Conservation (phyloP, 2,329 filamentous ascomycete genomes). For the Sordariomycetes sp. region DNA sequence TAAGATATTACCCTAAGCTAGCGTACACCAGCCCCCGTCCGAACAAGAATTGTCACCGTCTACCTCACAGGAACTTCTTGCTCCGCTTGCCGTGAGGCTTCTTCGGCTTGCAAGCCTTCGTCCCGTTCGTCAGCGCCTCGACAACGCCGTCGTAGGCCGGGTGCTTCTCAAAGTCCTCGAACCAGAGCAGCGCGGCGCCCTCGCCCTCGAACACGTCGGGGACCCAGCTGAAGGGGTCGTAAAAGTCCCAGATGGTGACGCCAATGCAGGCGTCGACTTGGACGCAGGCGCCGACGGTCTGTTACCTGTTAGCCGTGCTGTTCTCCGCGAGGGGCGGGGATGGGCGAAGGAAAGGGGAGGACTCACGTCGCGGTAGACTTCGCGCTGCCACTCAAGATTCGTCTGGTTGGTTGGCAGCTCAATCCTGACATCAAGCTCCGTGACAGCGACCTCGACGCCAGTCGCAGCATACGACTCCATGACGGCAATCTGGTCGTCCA, state of each 20-base stretch:
- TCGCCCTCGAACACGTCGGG: slow-evolving; percentile 23
- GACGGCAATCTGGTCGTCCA: slow-evolving; percentile 23
- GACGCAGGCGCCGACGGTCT: slow-evolving; percentile 14
- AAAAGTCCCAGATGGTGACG: slow-evolving; percentile 21
- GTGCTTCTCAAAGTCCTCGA: slow-evolving; percentile 24
- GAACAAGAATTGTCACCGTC: slow-evolving; percentile 33
- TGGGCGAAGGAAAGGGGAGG: neutral
- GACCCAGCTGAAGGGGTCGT: slow-evolving; percentile 25
- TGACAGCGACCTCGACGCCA: slow-evolving; percentile 37
- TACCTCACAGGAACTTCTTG: neutral
- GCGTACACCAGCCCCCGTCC: neutral
- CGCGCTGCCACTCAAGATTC: slow-evolving; percentile 15
- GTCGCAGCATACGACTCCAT: slow-evolving; percentile 27
- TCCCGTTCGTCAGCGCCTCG: neutral
- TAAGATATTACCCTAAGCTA: neutral
- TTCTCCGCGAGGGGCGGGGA: neutral
- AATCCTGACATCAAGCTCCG: slow-evolving; percentile 39
- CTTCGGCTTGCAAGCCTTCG: slow-evolving; percentile 2
- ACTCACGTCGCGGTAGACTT: slow-evolving; percentile 14
- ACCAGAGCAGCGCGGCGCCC: slow-evolving; percentile 27
- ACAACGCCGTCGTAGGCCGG: slow-evolving; percentile 21
- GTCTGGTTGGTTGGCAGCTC: slow-evolving; percentile 13
- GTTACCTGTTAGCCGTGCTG: neutral
- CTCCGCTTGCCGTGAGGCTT: slow-evolving; percentile 1
- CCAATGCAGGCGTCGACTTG: slow-evolving; percentile 16